These are phyloP conservation scores for Cynanchum wilfordii DNA, from an alignment of 257 asterid species.

Conservation along the genomic window DNA sequence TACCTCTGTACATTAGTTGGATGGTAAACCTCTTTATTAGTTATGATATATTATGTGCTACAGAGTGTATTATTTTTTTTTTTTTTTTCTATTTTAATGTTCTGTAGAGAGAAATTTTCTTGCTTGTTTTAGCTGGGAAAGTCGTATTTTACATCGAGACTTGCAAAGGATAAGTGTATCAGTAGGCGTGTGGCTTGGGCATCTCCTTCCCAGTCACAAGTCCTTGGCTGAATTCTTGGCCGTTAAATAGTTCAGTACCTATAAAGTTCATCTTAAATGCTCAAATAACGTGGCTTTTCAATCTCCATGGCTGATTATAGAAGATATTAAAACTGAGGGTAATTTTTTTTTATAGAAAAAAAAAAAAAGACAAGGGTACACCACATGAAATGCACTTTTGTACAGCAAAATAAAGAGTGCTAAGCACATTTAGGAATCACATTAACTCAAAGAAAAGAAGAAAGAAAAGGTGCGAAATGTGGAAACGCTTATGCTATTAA, in stretches of 20 bases:
- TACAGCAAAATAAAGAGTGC: neutral
- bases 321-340: neutral
- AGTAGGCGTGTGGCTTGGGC: neutral
- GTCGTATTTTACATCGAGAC: neutral
- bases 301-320: neutral
- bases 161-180: neutral
- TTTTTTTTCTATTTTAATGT: neutral
- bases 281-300: neutral
- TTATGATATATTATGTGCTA: too few species aligned
- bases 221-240: neutral
- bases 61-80: neutral
- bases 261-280: neutral
- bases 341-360: neutral
- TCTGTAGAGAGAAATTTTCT: neutral
- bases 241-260: neutral
- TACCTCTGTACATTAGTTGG: too few species aligned
- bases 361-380: neutral
- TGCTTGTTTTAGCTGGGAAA: neutral
- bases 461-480: too few species aligned
- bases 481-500: conserved; percentile 2
- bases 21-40: too few species aligned
- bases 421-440: neutral
- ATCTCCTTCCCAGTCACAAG: neutral
- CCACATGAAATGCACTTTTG: neutral
- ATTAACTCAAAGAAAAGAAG: neutral